Conservation (phyloP, 2,329 filamentous ascomycete species). For the Cordyceps pruinosa region DNA sequence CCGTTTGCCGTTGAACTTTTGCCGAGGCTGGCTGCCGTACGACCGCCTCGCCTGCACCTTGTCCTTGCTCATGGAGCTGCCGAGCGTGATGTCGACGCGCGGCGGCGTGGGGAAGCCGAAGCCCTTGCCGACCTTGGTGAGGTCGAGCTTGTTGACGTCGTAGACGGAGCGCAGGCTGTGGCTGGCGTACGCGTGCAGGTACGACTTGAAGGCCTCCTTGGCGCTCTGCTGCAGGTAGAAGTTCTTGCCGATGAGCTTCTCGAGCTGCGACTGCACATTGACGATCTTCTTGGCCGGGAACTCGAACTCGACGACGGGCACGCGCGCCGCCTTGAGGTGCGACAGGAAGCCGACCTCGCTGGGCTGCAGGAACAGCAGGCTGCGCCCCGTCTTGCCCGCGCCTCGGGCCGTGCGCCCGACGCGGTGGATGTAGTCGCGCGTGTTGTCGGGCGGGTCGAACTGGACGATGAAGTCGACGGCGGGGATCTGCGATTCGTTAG, state of each 20-base stretch:
- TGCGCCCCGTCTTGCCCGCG: slow-evolving; percentile 73
- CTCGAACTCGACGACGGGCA: slow-evolving; percentile 93
- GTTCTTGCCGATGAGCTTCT: slow-evolving; percentile 90
- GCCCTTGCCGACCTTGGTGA: slow-evolving; percentile 75
- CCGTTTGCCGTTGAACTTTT: slow-evolving; percentile 29
- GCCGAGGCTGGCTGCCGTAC: slow-evolving; percentile 73
- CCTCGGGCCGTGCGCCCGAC: slow-evolving; percentile 92
- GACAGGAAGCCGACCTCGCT: slow-evolving; percentile 87
- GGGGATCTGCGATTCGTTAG: slow-evolving; percentile 54
- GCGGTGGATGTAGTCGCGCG: slow-evolving; percentile 87
- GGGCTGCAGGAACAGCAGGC: slow-evolving; percentile 88
- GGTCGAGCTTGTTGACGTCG: slow-evolving; percentile 76
- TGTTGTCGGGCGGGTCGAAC: slow-evolving; percentile 89
- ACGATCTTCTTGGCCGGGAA: slow-evolving; percentile 88
- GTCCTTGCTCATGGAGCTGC: slow-evolving; percentile 68
- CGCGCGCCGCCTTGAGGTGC: slow-evolving; percentile 82
- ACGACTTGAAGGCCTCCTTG: slow-evolving; percentile 75
- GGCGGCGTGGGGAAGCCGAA: slow-evolving; percentile 77
- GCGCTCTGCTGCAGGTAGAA: slow-evolving; percentile 92
- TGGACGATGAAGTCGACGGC: slow-evolving; percentile 95
- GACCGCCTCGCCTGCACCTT: slow-evolving; percentile 58
- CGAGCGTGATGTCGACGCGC: slow-evolving; percentile 75
- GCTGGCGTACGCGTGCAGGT: slow-evolving; percentile 90
- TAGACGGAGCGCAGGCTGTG: slow-evolving; percentile 55
- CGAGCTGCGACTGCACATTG: slow-evolving; percentile 83